Percentiles rank a stretch among this genome's conserved stretches.
These are phyloP conservation scores for Sequoia sempervirens DNA, from an alignment of 75 land plant species.

Conservation along the genomic window DNA sequence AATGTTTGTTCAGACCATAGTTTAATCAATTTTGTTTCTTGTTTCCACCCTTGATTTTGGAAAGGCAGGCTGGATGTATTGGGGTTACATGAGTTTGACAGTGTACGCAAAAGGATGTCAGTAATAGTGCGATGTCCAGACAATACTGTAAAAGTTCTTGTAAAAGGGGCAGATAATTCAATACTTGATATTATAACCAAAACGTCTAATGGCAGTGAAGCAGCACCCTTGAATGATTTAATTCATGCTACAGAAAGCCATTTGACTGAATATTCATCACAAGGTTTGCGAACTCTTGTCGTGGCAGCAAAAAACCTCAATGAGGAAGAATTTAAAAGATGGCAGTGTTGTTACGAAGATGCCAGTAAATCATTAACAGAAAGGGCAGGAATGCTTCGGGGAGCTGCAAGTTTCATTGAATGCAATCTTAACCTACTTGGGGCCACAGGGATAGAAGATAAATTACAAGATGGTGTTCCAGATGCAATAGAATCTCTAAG, in stretches of 20 bases:
- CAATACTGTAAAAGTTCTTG: conserved; percentile 60
- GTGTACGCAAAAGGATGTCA: conserved; percentile 82
- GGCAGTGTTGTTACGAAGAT: conserved; percentile 59
- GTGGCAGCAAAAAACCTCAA: conserved; percentile 61
- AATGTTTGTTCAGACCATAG: background rate
- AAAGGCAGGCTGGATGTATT: conserved; percentile 57
- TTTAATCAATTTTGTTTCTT: background rate
- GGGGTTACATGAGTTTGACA: conserved; percentile 90
- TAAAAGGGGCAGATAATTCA: conserved; percentile 86
- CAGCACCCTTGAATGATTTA: conserved; percentile 3
- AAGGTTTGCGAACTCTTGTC: conserved; percentile 83
- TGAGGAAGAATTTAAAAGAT: conserved; percentile 46
- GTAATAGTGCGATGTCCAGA: conserved; percentile 71
- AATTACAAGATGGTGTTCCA: conserved; percentile 85
- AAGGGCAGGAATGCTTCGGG: conserved; percentile 52
- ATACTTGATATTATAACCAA: conserved; percentile 43
- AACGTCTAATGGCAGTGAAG: background rate
- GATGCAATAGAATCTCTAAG: conserved; percentile 83
- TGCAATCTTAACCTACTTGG: conserved; percentile 54
- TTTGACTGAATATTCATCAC: conserved; percentile 52
- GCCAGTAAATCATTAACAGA: conserved; percentile 75
- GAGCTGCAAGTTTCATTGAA: conserved; percentile 61
- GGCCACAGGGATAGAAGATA: conserved; percentile 87
- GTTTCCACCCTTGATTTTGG: background rate
- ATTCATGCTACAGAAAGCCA: conserved; percentile 46